Percentiles rank a stretch among this genome's conserved stretches.
Evolutionary conservation across 331 rosid genomes (phyloP).

Genomic region (Rhamnella rubrinervis): DNA sequence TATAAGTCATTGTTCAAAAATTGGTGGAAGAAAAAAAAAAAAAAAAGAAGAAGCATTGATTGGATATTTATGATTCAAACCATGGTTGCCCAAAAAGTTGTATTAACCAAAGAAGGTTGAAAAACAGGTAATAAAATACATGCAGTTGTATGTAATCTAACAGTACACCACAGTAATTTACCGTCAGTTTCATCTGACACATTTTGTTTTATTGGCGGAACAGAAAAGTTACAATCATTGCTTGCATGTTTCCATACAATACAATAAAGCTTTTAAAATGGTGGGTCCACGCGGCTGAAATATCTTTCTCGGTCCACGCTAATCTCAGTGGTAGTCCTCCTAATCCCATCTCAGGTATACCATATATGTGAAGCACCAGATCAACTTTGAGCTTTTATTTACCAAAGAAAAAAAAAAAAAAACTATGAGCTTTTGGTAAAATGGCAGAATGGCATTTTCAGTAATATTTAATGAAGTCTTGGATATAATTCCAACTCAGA

Average conservation of each 20-base stretch:
- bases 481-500: neutral
- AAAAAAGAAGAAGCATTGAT: neutral
- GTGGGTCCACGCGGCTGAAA: too few species aligned
- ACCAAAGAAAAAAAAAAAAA: too few species aligned
- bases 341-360: neutral
- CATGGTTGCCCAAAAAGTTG: too few species aligned
- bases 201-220: too few species aligned
- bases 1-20: too few species aligned
- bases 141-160: neutral
- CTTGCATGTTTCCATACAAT: too few species aligned
- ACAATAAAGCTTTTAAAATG: too few species aligned
- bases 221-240: too few species aligned
- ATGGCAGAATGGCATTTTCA: neutral
- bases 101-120: neutral
- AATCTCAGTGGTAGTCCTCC: neutral
- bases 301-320: too few species aligned
- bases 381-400: neutral
- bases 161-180: neutral
- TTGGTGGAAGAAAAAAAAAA: neutral
- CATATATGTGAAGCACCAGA: neutral
- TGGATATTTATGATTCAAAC: too few species aligned
- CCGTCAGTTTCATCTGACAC: too few species aligned
- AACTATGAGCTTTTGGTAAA: neutral
- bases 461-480: neutral
- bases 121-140: neutral